Conservation (phyloP, 2,329 filamentous ascomycete genomes). For the Apiospora marii region DNA sequence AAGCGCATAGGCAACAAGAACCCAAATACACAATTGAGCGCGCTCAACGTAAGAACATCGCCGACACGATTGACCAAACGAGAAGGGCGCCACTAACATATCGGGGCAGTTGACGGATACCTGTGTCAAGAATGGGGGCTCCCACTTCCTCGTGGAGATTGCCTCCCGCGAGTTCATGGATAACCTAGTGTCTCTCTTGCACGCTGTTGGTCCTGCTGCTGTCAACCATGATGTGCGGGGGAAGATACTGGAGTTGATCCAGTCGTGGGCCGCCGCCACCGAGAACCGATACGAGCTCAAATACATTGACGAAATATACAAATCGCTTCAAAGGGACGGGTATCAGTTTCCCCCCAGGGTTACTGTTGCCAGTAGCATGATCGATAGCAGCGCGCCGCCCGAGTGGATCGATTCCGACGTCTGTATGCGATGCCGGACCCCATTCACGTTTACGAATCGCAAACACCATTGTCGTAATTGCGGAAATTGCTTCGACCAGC, state of each 20-base stretch:
- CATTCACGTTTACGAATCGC: constrained; percentile 97
- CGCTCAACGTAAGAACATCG: constrained; percentile 75
- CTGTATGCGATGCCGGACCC: constrained; percentile 95
- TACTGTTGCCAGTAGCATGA: constrained; percentile 93
- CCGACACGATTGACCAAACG: neutral
- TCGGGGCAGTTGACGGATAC: constrained; percentile 83
- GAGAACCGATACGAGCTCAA: constrained; percentile 82
- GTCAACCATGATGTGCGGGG: constrained; percentile 85
- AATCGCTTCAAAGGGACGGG: constrained; percentile 80
- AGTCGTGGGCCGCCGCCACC: constrained; percentile 90
- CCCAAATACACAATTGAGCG: constrained; percentile 93
- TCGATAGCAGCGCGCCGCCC: constrained; percentile 95
- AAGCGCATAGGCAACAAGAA: constrained; percentile 96
- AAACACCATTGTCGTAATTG: constrained; percentile 99
- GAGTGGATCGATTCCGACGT: constrained; percentile 99
- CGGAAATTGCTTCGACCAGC: constrained; percentile 95
- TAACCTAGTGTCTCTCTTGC: constrained; percentile 88
- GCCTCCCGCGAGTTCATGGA: constrained; percentile 99
- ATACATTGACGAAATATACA: constrained; percentile 91
- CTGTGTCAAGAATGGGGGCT: constrained; percentile 97
- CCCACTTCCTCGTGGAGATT: constrained; percentile 94
- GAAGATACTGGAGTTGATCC: constrained; percentile 93
- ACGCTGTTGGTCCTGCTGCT: constrained; percentile 76
- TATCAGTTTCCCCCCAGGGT: constrained; percentile 88
- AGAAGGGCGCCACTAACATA: constrained; percentile 24